Evolutionary conservation across 352 stramenopile genomes (phyloP).

Genomic region (Pythium diclinum): DNA sequence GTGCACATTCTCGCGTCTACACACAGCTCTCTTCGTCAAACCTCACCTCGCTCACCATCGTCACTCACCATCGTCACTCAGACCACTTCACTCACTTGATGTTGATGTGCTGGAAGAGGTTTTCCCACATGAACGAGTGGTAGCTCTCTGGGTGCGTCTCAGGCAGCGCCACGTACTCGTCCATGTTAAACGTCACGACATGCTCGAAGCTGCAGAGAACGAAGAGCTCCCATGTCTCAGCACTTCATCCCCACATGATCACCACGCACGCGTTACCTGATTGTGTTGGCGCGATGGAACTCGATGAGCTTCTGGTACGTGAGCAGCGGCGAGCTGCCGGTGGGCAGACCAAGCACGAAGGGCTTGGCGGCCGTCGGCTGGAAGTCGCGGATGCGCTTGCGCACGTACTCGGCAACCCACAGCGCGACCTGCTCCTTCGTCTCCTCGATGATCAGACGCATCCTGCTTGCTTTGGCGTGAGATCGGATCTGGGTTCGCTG

Average conservation of each 20-base stretch:
- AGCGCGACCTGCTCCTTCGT: slow-evolving; percentile 53
- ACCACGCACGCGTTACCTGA: slow-evolving; percentile 29
- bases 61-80: neutral
- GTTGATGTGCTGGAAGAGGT: slow-evolving; percentile 89
- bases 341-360: slow-evolving; percentile 87
- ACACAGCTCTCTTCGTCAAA: neutral
- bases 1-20: slow-evolving; percentile 79
- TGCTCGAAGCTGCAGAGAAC: slow-evolving; percentile 61
- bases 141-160: slow-evolving; percentile 85
- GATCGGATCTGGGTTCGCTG: neutral
- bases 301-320: slow-evolving; percentile 83
- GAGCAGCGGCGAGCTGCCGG: slow-evolving; percentile 79
- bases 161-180: slow-evolving; percentile 84
- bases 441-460: slow-evolving; percentile 87
- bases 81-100: slow-evolving; percentile 49
- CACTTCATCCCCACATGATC: neutral
- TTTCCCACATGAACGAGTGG: slow-evolving; percentile 89
- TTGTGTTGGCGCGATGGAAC: slow-evolving; percentile 39
- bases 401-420: slow-evolving; percentile 83
- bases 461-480: slow-evolving; percentile 18
- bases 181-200: slow-evolving; percentile 92
- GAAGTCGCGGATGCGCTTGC: slow-evolving; percentile 79
- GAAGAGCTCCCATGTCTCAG: slow-evolving; percentile 5
- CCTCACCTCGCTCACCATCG: neutral
- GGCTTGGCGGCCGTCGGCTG: slow-evolving; percentile 58